phyloP scores from a whole-genome alignment of 139 green algal genomes.

The Zygnema cylindricum region DNA sequence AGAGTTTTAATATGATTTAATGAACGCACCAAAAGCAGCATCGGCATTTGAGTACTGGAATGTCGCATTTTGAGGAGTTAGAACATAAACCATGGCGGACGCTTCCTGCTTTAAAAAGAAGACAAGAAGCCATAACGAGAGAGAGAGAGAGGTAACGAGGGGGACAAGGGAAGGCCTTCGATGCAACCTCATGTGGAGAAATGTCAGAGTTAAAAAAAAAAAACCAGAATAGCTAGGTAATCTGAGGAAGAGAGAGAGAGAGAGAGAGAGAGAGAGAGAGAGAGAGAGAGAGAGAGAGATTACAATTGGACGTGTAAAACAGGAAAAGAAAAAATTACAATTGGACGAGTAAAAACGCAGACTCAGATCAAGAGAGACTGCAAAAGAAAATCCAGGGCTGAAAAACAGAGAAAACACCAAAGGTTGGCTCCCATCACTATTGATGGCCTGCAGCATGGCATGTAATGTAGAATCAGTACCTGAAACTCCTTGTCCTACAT shows the following conservation, averaged over 20 bases:
- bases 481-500: no score
- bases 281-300: slow-evolving; percentile 27
- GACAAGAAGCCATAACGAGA: no score
- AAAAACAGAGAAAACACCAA: slow-evolving; percentile 17
- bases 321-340: not conserved
- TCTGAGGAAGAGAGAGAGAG: not conserved
- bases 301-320: not conserved
- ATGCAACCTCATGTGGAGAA: not conserved
- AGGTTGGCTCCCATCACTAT: no score
- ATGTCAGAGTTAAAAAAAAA: not conserved
- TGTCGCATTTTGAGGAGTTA: no score
- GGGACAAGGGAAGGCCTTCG: not conserved
- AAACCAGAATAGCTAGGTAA: not conserved
- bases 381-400: not conserved
- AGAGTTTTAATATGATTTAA: no score
- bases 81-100: no score
- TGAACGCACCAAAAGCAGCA: no score
- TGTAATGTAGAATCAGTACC: no score
- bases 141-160: no score
- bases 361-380: not conserved
- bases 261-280: slow-evolving; percentile 10
- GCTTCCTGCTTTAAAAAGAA: no score
- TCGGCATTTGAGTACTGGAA: no score
- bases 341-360: not conserved
- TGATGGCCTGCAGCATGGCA: no score